phyloP scores from a whole-genome alignment of 2,329 filamentous ascomycete species.

The Botryotinia globosa region DNA sequence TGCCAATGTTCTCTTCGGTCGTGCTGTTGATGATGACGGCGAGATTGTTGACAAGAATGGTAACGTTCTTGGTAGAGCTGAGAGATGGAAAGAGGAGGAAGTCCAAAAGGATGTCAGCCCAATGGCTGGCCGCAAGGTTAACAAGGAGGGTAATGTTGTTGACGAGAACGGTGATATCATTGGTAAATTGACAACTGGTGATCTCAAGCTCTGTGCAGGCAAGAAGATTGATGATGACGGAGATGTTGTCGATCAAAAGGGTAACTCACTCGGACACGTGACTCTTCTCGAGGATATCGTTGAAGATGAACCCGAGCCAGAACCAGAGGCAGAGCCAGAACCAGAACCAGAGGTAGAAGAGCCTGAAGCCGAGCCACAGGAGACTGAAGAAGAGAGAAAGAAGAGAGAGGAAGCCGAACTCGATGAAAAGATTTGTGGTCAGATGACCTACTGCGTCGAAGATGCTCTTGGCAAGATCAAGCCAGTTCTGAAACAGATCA shows the following conservation, averaged over 20 bases:
- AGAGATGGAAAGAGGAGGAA: slow-evolving; percentile 56
- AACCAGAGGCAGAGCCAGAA: slow-evolving; percentile 42
- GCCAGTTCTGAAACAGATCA: slow-evolving; percentile 84
- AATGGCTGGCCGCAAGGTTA: slow-evolving; percentile 54
- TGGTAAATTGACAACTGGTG: slow-evolving; percentile 67
- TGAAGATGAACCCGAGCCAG: slow-evolving; percentile 41
- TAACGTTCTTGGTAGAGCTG: slow-evolving; percentile 55
- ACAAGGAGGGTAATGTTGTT: slow-evolving; percentile 57
- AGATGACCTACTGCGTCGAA: slow-evolving; percentile 70
- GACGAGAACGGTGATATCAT: slow-evolving; percentile 59
- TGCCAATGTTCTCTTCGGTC: slow-evolving; percentile 67
- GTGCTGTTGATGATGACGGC: slow-evolving; percentile 75
- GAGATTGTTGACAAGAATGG: slow-evolving; percentile 77
- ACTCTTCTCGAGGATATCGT: slow-evolving; percentile 61
- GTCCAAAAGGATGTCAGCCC: slow-evolving; percentile 52
- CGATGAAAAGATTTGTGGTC: slow-evolving; percentile 73
- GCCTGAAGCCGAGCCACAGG: slow-evolving; percentile 44
- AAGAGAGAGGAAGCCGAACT: slow-evolving; percentile 56
- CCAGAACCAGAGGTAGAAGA: slow-evolving; percentile 39
- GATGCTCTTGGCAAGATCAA: slow-evolving; percentile 80
- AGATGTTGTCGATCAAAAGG: slow-evolving; percentile 68
- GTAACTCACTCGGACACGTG: slow-evolving; percentile 64
- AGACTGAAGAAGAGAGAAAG: slow-evolving; percentile 58
- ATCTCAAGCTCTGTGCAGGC: slow-evolving; percentile 60
- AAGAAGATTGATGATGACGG: slow-evolving; percentile 70